Percentiles rank a stretch among this genome's conserved stretches.
phyloP scores from a whole-genome alignment of 495 filamentous ascomycete genomes.

The Penicillium mononematosum region DNA sequence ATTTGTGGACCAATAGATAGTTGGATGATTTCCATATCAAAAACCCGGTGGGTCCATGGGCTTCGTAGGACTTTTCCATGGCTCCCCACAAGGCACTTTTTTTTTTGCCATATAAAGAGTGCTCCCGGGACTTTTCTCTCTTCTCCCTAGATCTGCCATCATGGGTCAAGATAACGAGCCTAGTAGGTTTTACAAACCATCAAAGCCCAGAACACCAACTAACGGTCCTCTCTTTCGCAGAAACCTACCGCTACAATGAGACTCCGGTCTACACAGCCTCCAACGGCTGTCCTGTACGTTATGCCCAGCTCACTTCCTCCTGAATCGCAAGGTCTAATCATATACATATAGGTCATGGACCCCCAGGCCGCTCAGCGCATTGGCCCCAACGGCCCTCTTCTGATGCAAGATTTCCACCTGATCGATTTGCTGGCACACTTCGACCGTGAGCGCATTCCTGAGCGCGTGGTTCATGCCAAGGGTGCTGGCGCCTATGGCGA shows the following conservation, averaged over 20 bases:
- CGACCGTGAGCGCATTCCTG: slow-evolving; percentile 64
- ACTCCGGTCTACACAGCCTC: slow-evolving; percentile 59
- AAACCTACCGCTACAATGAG: slow-evolving; percentile 56
- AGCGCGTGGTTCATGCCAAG: slow-evolving; percentile 78
- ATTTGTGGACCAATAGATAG: neutral
- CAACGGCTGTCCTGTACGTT: slow-evolving; percentile 50
- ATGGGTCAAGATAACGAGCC: slow-evolving; percentile 23
- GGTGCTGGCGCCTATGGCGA: slow-evolving; percentile 77
- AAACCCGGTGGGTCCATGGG: neutral
- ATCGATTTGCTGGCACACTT: slow-evolving; percentile 70
- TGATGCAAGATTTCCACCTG: slow-evolving; percentile 63
- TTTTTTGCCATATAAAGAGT: neutral
- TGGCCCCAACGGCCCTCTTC: slow-evolving; percentile 61
- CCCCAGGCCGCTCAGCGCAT: slow-evolving; percentile 58
- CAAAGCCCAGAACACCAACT: neutral
- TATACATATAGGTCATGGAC: slow-evolving; percentile 45
- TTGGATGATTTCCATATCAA: neutral
- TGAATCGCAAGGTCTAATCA: slow-evolving; percentile 13
- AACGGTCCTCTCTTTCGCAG: slow-evolving; percentile 12
- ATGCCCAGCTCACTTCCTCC: neutral
- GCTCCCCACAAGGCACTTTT: neutral
- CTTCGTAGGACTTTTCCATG: neutral
- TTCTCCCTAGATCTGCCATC: slow-evolving; percentile 6
- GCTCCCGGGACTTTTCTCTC: neutral
- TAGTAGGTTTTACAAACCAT: slow-evolving; percentile 1